Evolutionary conservation across 2,329 filamentous ascomycete genomes (phyloP).

Genomic region (Nothophoma quercina): DNA sequence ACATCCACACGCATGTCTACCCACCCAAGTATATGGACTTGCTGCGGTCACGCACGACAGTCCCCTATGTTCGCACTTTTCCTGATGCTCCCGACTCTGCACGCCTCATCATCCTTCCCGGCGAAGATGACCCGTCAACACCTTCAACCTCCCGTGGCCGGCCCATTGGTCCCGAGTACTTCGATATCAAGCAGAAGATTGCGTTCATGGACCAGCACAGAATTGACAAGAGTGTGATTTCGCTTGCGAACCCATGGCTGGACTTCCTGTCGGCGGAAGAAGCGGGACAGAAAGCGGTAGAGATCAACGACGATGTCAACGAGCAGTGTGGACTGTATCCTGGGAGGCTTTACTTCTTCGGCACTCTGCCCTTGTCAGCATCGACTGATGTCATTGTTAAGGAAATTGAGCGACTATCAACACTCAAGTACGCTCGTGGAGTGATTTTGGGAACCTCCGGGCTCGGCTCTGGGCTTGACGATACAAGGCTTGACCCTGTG

Average conservation of each 20-base stretch:
- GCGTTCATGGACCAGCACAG: conserved; percentile 86
- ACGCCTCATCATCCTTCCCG: conserved; percentile 71
- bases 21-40: conserved; percentile 66
- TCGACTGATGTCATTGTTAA: conserved; percentile 65
- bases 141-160: conserved; percentile 70
- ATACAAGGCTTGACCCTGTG: conserved; percentile 74
- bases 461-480: conserved; percentile 80
- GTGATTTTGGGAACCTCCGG: conserved; percentile 88
- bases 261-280: conserved; percentile 75
- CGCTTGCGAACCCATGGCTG: conserved; percentile 91
- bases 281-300: conserved; percentile 68
- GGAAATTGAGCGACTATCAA: conserved; percentile 69
- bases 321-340: conserved; percentile 71
- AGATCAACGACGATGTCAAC: conserved; percentile 81
- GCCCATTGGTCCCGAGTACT: conserved; percentile 84
- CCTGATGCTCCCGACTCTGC: conserved; percentile 60
- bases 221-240: conserved; percentile 85
- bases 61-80: conserved; percentile 76
- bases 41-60: conserved; percentile 63
- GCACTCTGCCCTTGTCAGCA: conserved; percentile 78
- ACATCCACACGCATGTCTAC: conserved; percentile 71
- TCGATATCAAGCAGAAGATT: conserved; percentile 79
- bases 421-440: conserved; percentile 75
- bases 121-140: conserved; percentile 62
- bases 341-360: conserved; percentile 82